These are phyloP conservation scores for Leptodermis oblonga DNA, from an alignment of 257 asterid species.

Conservation along the genomic window DNA sequence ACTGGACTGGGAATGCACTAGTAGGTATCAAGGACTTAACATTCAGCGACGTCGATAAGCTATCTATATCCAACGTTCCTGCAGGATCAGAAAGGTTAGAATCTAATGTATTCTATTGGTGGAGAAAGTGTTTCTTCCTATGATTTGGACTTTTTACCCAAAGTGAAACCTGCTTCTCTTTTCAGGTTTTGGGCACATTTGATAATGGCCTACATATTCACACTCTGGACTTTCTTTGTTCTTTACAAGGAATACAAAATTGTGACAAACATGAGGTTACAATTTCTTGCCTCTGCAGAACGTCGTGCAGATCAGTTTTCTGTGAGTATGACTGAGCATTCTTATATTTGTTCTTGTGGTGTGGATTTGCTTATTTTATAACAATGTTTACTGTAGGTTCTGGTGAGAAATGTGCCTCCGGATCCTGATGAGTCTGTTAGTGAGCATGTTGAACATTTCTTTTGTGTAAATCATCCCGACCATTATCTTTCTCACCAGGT, in stretches of 20 bases:
- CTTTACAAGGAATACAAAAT: constrained; percentile 77
- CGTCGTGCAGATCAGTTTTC: constrained; percentile 92
- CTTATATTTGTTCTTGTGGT: too few species aligned
- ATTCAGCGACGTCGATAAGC: constrained; percentile 74
- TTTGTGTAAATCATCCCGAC: constrained; percentile 83
- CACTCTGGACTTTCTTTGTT: constrained; percentile 81
- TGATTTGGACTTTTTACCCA: not conserved
- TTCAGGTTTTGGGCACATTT: constrained; percentile 85
- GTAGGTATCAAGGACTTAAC: constrained; percentile 50
- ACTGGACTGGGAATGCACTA: constrained; percentile 69
- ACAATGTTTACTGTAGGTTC: constrained; percentile 48
- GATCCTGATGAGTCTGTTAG: constrained; percentile 90
- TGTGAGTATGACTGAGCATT: constrained; percentile 40
- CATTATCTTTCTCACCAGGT: constrained; percentile 81
- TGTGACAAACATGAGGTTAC: constrained; percentile 64
- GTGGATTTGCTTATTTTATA: not conserved
- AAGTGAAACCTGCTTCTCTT: not conserved
- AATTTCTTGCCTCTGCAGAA: constrained; percentile 73
- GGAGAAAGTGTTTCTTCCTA: not conserved
- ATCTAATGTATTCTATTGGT: constrained; percentile 5
- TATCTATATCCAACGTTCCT: constrained; percentile 79
- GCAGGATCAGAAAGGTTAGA: constrained; percentile 69
- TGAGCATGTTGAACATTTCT: constrained; percentile 93
- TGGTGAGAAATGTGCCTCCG: constrained; percentile 90
- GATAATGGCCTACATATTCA: constrained; percentile 65